These are phyloP conservation scores for Alternaria metachromatica DNA, from an alignment of 2,329 filamentous ascomycete species.

Conservation along the genomic window DNA sequence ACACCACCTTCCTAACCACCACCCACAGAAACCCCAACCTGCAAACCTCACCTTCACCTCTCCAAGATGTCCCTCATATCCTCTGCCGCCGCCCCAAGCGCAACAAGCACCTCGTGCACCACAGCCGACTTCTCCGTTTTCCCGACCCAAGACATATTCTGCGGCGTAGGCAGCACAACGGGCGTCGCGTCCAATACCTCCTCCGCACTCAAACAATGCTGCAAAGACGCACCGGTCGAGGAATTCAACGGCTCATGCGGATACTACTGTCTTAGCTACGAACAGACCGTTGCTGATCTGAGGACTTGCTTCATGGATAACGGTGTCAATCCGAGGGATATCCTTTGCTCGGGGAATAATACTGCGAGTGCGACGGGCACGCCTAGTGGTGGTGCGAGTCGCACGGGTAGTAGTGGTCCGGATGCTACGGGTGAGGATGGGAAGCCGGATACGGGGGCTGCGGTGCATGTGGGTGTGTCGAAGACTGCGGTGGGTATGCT, in stretches of 20 bases:
- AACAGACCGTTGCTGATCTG: conserved; percentile 36
- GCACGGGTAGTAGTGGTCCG: conserved; percentile 4
- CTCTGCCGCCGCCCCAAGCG: conserved; percentile 24
- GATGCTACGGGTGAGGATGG: conserved; percentile 7
- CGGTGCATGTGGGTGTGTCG: conserved; percentile 22
- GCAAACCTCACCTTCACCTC: not conserved
- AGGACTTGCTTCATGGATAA: conserved; percentile 37
- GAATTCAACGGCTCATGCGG: conserved; percentile 38
- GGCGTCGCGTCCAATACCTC: conserved; percentile 35
- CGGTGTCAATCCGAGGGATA: conserved; percentile 26
- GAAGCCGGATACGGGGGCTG: conserved; percentile 20
- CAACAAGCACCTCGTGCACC: conserved; percentile 29
- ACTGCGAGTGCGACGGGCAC: conserved; percentile 36
- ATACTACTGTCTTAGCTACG: conserved; percentile 37
- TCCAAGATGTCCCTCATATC: conserved; percentile 24
- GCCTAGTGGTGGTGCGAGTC: conserved; percentile 18
- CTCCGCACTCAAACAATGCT: conserved; percentile 36
- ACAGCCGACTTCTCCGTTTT: conserved; percentile 32
- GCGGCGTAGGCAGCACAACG: conserved; percentile 33
- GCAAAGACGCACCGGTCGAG: conserved; percentile 41
- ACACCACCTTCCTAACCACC: not conserved
- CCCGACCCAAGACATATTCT: conserved; percentile 37
- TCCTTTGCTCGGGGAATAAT: conserved; percentile 37
- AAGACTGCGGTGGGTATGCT: conserved; percentile 40
- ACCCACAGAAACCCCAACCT: not conserved